Conservation (phyloP, 768 basidiomycete species). For the Lentinula sp. region DNA sequence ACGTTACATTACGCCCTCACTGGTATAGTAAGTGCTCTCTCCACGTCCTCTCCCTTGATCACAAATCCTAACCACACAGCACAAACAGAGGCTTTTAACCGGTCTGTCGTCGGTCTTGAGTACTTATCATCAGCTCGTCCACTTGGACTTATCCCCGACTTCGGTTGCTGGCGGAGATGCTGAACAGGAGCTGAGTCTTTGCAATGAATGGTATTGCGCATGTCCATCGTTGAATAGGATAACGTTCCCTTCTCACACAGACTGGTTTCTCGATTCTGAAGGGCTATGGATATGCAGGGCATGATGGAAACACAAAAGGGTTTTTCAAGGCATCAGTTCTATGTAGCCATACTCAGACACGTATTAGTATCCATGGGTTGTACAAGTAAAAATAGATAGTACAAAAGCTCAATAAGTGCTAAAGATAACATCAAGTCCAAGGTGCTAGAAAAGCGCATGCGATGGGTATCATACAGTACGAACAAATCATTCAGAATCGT, state of each 20-base stretch:
- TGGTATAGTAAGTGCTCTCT: constrained; percentile 50
- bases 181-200: constrained; percentile 46
- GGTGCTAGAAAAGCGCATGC: background rate
- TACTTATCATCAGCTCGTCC: constrained; percentile 40
- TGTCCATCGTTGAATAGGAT: constrained; percentile 49
- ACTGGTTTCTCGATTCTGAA: constrained; percentile 37
- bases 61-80: too few species aligned
- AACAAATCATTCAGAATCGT: constrained; percentile 55
- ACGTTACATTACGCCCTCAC: constrained; percentile 59
- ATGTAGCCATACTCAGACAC: background rate
- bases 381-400: background rate
- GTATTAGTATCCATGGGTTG: background rate
- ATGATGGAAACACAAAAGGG: too few species aligned
- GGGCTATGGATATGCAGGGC: constrained; percentile 23
- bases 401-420: constrained; percentile 6
- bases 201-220: constrained; percentile 46
- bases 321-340: too few species aligned
- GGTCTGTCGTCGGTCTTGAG: constrained; percentile 53
- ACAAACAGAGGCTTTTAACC: constrained; percentile 45
- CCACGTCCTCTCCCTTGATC: background rate
- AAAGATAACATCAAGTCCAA: constrained; percentile 8
- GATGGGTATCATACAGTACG: constrained; percentile 1
- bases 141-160: constrained; percentile 59
- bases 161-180: constrained; percentile 24
- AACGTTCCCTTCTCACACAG: constrained; percentile 49